Conservation (phyloP, 2,329 filamentous ascomycete genomes). For the Pseudogymnoascus sp. region DNA sequence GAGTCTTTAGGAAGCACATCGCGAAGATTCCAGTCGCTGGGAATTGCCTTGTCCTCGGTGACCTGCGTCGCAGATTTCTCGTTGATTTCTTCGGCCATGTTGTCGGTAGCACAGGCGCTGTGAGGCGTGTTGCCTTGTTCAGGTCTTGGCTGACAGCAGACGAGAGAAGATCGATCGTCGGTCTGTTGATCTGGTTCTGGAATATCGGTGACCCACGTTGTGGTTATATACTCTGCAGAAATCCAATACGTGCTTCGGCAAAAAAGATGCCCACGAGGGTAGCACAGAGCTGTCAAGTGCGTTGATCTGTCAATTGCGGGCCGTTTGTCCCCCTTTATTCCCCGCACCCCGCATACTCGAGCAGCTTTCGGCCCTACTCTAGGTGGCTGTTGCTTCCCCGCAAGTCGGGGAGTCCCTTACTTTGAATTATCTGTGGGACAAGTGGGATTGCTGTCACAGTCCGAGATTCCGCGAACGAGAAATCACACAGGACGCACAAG, state of each 20-base stretch:
- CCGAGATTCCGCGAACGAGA: constrained; percentile 1
- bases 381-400: neutral
- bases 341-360: constrained; percentile 4
- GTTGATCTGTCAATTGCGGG: constrained; percentile 9
- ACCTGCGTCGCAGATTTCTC: neutral
- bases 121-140: neutral
- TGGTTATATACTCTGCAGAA: constrained; percentile 3
- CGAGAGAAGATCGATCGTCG: neutral
- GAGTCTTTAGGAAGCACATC: constrained; percentile 16
- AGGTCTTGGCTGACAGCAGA: neutral
- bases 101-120: neutral
- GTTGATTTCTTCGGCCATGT: constrained; percentile 7
- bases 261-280: neutral
- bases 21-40: constrained; percentile 6
- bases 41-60: neutral
- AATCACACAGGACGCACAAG: neutral
- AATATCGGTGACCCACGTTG: constrained; percentile 4
- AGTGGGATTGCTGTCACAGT: neutral
- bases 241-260: neutral
- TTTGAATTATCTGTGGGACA: neutral
- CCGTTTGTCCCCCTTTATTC: constrained; percentile 6
- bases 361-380: constrained; percentile 8
- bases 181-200: constrained; percentile 5
- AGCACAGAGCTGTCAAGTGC: neutral
- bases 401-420: constrained; percentile 6